Evolutionary conservation across 805 yeast species (phyloP), one percentile per base, ranked within the genome.

Genomic region (Starmerella geochares): DNA sequence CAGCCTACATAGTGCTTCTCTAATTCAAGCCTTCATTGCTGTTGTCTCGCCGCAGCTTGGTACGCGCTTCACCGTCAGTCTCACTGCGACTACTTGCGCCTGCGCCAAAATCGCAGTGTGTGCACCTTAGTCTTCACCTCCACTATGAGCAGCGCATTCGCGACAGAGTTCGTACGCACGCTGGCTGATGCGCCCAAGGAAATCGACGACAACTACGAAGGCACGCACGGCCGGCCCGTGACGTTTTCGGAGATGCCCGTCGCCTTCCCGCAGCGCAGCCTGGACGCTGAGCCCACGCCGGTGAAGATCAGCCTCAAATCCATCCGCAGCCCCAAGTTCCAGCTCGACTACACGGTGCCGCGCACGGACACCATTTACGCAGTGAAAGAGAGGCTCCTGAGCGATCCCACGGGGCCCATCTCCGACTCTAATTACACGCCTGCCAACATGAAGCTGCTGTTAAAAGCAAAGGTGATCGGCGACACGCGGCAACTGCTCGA

Each of bases 241-340:
- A 31, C 29, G 32, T 21, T 52, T 20, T 39, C 55, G 6, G 32
- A 35, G 23, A 32, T 41, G 31, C 52, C 55, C 11, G 33, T 37
- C 11, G 49, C 50, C 54, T 53, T 19, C 42, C 55, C 39, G 47
- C 17, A 48, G 49, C 49, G 38, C 24, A 21, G n/a, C 23, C 24
- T 23, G 19, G 16, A 14, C 14, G 24, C 37, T 2, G 32, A 24
- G 21, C 10, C 50, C 20, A 37, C 42, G 9, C 27, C 50, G 23
- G 53, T 51, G 19, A 51, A 32, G 13, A 65, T 74, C 14, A 58
- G 64, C 4, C 71, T 85, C 61, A 81, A 81, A 64, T 81, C 88
- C 27, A 74, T 86, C 48, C 78, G 80, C 58, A 76, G 81, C 4
- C 94, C 94, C 5, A 83, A 80, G 60, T 82, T 84, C 64, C 62